Base-by-base conservation (phyloP, 2,329 filamentous ascomycete species). In the Calonectria ilicicola region DNA sequence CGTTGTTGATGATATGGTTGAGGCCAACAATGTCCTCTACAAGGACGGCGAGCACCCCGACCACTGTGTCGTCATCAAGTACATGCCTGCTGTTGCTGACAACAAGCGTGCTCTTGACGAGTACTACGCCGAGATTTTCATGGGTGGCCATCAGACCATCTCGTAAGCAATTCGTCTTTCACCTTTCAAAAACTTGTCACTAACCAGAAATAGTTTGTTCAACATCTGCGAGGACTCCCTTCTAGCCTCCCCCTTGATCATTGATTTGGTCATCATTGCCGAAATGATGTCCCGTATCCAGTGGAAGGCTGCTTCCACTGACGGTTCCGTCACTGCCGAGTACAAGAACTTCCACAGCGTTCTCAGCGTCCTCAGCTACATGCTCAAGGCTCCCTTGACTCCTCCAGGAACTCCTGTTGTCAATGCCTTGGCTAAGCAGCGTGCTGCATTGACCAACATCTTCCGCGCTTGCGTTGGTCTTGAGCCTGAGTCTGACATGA, bases 1-100 rank as follows among this genome's bases (percentile, higher is more conserved):
- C 84, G 97, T 99, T 15, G 97, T 99, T 69, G 97, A 99, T 83
- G 97, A 99, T 88, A 99, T 99, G 97, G 97, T 99, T 73, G 96
- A 95, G 81, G 96, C 97, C 82, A 99, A 99, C 88, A 89, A 87
- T 64, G 92, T 98, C 63, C 90, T 99, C 69, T 99, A 99, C 89
- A 92, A 93, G 86, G 89, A 94, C 81, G 95, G 93, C 79, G 97
- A 99, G 88, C 96, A 98, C 85, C 97, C 97, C 2, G 96, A 99
- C 84, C 97, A 99, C 89, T 97, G 95, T 72, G 97, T 99, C 72
- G 97, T 99, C 80, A 99, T 99, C 92, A 99, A 99, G 91, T 99
- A 99, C 89, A 98, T 99, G 96, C 97, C 97, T 42, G 95, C 96
- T 75, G 97, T 99, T 62, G 97, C 97, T 75, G 97, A 99, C 87